phyloP scores from a whole-genome alignment of 768 basidiomycete species.

The Leccinum uliginosum region DNA sequence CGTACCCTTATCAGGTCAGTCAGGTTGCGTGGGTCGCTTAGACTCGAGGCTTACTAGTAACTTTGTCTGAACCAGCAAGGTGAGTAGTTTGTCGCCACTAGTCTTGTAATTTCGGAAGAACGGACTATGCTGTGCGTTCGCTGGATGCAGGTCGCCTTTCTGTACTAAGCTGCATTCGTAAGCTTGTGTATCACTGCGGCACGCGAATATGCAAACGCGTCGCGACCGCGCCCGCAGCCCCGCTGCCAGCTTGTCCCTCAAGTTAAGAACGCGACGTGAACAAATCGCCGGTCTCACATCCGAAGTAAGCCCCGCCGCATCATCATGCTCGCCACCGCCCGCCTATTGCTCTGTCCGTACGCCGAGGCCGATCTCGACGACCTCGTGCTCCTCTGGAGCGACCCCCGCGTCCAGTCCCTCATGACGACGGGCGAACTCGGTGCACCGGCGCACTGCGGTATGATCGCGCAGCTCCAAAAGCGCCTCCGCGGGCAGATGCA shows the following conservation, averaged over 20 bases:
- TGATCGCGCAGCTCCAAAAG: conserved; percentile 16
- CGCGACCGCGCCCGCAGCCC: conserved; percentile 22
- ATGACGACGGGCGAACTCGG: conserved; percentile 11
- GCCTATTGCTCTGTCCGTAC: conserved; percentile 32
- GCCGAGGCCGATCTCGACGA: conserved; percentile 30
- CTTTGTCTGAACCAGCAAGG: too few relatives aligned
- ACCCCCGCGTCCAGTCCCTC: conserved; percentile 25
- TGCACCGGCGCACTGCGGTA: conserved; percentile 7
- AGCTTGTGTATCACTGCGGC: conserved; percentile 6
- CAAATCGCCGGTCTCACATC: background rate
- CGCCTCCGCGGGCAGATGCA: conserved; percentile 21
- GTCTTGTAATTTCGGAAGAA: too few relatives aligned
- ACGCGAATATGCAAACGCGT: background rate
- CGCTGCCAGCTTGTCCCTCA: background rate
- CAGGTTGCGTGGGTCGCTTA: too few relatives aligned
- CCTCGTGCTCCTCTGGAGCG: conserved; percentile 27
- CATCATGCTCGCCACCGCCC: conserved; percentile 30
- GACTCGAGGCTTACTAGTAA: too few relatives aligned
- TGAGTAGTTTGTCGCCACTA: too few relatives aligned
- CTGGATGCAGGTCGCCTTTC: background rate
- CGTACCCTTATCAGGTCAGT: too few relatives aligned
- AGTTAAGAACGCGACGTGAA: background rate
- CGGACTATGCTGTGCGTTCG: background rate
- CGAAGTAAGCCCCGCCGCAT: too few relatives aligned
- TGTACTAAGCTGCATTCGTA: background rate